Evolutionary conservation across 441 rosid genomes (phyloP), one percentile per base, ranked within the genome.

Genomic region (Sinapis alba): DNA sequence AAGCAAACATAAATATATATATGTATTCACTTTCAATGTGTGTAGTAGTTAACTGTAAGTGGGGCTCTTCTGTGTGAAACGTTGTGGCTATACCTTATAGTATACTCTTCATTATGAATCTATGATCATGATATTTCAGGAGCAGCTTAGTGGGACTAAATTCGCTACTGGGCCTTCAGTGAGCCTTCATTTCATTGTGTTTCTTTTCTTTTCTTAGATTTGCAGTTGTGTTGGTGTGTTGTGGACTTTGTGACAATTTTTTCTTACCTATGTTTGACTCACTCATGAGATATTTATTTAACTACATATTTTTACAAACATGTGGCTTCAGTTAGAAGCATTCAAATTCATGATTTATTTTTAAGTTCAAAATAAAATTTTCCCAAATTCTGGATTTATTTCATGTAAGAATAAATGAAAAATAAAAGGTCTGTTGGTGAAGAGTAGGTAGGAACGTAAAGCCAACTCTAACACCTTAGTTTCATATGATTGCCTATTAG

Each of bases 371-470:
- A n/a, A 2, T 38, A 23, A 59, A 27, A 7, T 6, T 6, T 9
- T 68, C 11, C 19, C 2, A 28, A 56, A 43, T 19, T 41, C 13
- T 34, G 2, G 16, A 53, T 54, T 32, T 19, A 8, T 23, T 28
- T 15, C 53, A 57, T 45, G 30, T 64, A 16, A 57, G 24, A 50
- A 50, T 50, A 50, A 50, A 16, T 53, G 53, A 69, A 62, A 30
- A 13, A 18, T 54, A 30, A n/a, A 64, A 71, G 12, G 27, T 59
- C 2, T 70, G 7, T 66, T 71, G 80, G 73, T 78, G 73, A 66
- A 65, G 56, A 77, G 76, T 77, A 36, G 80, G 72, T 71, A 34
- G 76, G 65, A 77, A 19, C 77, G 72, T 77, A 66, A 47, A 59
- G 70, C 77, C 34, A 71, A 71, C 76, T 77, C 71, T 71, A 63